These are phyloP conservation scores for Tuber melanosporum DNA, from an alignment of 495 filamentous ascomycete species.

Conservation along the genomic window DNA sequence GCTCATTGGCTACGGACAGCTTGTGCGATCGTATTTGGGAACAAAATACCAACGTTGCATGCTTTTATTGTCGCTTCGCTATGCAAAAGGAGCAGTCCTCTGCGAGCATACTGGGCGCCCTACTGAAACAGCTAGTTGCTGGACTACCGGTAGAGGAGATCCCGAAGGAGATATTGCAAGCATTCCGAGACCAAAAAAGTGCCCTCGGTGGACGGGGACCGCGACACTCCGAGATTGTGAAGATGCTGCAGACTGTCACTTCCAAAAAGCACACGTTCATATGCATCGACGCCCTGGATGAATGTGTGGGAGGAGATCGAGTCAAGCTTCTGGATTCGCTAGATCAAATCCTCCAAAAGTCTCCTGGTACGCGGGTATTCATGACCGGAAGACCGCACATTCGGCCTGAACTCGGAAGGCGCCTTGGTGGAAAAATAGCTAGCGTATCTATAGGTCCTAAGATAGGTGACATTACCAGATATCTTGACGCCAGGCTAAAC, in stretches of 20 bases:
- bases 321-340: not conserved
- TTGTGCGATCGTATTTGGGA: too few relatives aligned
- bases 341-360: not conserved
- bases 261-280: not conserved
- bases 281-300: not conserved
- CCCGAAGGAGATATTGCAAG: too few relatives aligned
- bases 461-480: not conserved
- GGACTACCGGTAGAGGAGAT: too few relatives aligned
- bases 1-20: too few relatives aligned
- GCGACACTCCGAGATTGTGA: not conserved
- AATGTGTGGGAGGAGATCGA: not conserved
- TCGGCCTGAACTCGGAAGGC: not conserved
- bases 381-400: not conserved
- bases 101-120: too few relatives aligned
- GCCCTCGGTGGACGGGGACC: not conserved
- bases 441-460: not conserved
- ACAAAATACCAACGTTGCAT: not conserved
- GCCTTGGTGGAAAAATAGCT: not conserved
- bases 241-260: not conserved
- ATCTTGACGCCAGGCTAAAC: not conserved
- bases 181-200: not conserved
- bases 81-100: too few relatives aligned
- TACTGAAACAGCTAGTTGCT: too few relatives aligned
- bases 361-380: not conserved
- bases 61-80: not conserved